A percentile compares a stretch with the other conserved stretches of the same genome.
These are phyloP conservation scores for Chlorella sp. DNA, from an alignment of 139 green algal genomes.

Conservation along the genomic window DNA sequence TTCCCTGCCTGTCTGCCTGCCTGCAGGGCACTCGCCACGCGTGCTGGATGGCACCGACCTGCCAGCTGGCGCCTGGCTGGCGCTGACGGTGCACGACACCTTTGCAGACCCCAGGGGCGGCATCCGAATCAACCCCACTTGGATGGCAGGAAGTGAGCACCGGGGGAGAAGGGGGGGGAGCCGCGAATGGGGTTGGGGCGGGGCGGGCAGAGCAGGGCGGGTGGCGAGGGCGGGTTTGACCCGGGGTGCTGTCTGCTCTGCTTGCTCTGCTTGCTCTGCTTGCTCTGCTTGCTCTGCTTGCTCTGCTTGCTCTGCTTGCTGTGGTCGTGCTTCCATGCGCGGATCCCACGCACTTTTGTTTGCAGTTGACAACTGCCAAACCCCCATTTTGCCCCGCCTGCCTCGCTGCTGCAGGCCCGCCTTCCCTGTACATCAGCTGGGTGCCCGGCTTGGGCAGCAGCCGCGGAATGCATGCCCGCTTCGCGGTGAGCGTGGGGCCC, in stretches of 20 bases:
- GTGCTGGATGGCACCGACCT: background rate
- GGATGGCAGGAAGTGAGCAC: background rate
- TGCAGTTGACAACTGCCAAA: too few relatives aligned
- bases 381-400: too few relatives aligned
- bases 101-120: background rate
- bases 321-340: too few relatives aligned
- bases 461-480: background rate
- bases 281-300: too few relatives aligned
- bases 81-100: background rate
- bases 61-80: background rate
- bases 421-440: background rate
- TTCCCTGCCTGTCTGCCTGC: background rate
- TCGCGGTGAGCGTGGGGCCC: background rate
- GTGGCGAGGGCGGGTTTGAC: too few relatives aligned
- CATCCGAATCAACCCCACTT: background rate
- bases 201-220: background rate
- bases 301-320: too few relatives aligned
- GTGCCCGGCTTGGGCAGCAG: background rate
- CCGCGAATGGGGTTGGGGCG: too few relatives aligned
- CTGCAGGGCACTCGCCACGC: background rate
- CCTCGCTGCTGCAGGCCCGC: too few relatives aligned
- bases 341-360: too few relatives aligned
- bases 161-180: background rate
- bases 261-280: too few relatives aligned
- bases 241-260: too few relatives aligned